Conservation (phyloP, 345 rosid species). For the Lepidium didymum region DNA sequence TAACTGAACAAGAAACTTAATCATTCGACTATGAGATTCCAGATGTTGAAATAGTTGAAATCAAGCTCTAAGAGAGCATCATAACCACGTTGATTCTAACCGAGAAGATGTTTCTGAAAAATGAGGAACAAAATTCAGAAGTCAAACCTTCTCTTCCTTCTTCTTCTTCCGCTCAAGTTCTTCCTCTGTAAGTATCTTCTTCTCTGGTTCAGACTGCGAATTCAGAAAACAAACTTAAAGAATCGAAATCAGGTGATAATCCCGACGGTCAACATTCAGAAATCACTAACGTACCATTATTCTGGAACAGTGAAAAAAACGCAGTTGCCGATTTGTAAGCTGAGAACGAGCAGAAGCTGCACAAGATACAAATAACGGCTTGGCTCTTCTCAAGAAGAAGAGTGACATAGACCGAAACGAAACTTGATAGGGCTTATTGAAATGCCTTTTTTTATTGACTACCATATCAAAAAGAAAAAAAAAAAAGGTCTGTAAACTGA, state of each 20-base stretch:
- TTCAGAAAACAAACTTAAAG: background rate
- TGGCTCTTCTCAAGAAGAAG: constrained; percentile 15
- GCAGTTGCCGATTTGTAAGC: background rate
- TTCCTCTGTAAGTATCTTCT: constrained; percentile 49
- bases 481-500: background rate
- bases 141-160: constrained; percentile 75
- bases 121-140: background rate
- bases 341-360: background rate
- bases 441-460: background rate
- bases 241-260: background rate
- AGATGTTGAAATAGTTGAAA: background rate
- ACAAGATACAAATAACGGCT: constrained; percentile 18
- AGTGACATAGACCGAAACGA: constrained; percentile 20
- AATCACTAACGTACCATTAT: constrained; percentile 12
- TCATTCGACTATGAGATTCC: background rate
- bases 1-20: background rate
- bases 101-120: background rate
- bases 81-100: background rate
- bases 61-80: background rate
- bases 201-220: constrained; percentile 48
- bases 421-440: constrained; percentile 15
- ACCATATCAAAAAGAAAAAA: background rate
- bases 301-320: constrained; percentile 22
- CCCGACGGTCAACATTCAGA: background rate
- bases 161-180: constrained; percentile 87